Conservation (phyloP, 2,329 filamentous ascomycete genomes). For the Acephala macrosclerotiorum region DNA sequence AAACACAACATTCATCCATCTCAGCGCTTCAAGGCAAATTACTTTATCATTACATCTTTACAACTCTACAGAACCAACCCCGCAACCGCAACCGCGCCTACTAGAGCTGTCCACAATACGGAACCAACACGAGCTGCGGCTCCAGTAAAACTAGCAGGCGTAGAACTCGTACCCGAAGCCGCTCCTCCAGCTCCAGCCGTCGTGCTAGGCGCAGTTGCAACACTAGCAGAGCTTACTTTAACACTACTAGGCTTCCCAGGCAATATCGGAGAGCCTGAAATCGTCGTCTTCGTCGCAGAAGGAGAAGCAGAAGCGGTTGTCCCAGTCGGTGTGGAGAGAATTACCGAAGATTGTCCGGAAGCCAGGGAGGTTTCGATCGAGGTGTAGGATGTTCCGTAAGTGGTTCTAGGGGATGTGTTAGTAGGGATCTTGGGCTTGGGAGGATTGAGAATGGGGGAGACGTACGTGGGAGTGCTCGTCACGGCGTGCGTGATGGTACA, state of each 20-base stretch:
- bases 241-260: not conserved
- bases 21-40: too few species aligned
- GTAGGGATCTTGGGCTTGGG: not conserved
- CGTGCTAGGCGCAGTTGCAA: not conserved
- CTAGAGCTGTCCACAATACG: too few species aligned
- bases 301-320: not conserved
- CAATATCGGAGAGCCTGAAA: not conserved
- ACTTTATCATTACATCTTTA: too few species aligned
- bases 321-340: not conserved
- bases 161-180: too few species aligned
- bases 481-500: constrained; percentile 11
- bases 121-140: too few species aligned
- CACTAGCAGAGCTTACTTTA: not conserved
- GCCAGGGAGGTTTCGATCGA: not conserved
- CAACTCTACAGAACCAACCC: too few species aligned
- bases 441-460: not conserved
- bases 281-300: not conserved
- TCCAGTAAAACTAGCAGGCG: too few species aligned
- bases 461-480: not conserved
- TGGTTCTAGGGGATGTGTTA: not conserved
- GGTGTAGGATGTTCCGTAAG: not conserved
- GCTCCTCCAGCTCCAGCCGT: not conserved
- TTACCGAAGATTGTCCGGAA: not conserved
- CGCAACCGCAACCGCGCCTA: too few species aligned
- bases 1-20: too few species aligned